Percentiles rank a stretch among this genome's conserved stretches.
These are phyloP conservation scores for Verticillium albo-atrum DNA, from an alignment of 2,329 filamentous ascomycete species.

Conservation along the genomic window DNA sequence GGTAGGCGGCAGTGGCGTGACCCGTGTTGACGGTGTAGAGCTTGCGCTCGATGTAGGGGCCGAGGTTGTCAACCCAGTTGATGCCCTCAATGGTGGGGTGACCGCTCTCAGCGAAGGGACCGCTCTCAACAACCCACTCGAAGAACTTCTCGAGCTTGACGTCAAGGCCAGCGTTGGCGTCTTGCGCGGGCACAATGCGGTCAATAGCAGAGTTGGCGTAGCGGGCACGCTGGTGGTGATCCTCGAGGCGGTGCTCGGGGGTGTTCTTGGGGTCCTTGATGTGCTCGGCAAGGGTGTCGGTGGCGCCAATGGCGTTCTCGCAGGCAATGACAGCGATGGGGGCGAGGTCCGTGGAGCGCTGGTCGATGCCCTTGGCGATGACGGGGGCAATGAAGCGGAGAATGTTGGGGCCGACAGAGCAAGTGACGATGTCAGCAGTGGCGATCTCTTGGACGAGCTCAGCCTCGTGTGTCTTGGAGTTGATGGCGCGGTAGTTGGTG, in stretches of 20 bases:
- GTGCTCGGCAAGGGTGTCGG: conserved; percentile 76
- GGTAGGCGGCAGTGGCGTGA: conserved; percentile 94
- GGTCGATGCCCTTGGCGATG: conserved; percentile 89
- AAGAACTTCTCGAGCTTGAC: conserved; percentile 98
- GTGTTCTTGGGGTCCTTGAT: conserved; percentile 76
- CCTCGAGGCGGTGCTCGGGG: conserved; percentile 58
- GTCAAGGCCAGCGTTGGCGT: conserved; percentile 72
- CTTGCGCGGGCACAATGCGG: conserved; percentile 92
- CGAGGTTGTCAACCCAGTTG: conserved; percentile 87
- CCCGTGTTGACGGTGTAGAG: conserved; percentile 99
- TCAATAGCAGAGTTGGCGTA: conserved; percentile 99
- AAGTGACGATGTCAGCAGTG: conserved; percentile 87
- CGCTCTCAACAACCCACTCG: conserved; percentile 94
- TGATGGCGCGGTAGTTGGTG: conserved; percentile 94
- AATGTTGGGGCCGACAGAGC: conserved; percentile 93
- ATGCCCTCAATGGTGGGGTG: conserved; percentile 79
- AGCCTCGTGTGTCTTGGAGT: conserved; percentile 80
- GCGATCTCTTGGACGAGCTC: conserved; percentile 82
- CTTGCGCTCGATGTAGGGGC: conserved; percentile 98
- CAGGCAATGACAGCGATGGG: conserved; percentile 93
- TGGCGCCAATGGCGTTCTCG: conserved; percentile 96
- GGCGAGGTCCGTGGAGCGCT: conserved; percentile 56
- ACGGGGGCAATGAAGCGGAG: conserved; percentile 94
- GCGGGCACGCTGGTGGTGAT: conserved; percentile 69
- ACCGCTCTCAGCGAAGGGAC: conserved; percentile 69